Conservation (phyloP, 148 eudicot species). For the Polygonum aviculare region DNA sequence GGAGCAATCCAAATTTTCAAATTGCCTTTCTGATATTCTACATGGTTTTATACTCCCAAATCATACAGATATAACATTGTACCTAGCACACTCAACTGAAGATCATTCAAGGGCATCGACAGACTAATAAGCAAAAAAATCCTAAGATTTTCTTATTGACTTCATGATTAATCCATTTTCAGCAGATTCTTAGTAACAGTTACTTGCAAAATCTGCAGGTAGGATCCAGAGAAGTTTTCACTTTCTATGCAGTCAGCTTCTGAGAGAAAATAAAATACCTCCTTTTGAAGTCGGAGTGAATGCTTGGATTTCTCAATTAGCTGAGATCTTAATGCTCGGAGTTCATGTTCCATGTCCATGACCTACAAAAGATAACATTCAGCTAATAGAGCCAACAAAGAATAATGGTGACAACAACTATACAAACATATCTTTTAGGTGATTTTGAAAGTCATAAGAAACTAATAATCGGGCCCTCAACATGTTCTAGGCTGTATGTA, state of each 20-base stretch:
- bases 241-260: background rate
- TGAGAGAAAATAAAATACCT: conserved; percentile 39
- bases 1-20: no score
- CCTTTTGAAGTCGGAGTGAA: no score
- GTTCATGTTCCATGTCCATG: conserved; percentile 99
- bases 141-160: background rate
- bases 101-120: background rate
- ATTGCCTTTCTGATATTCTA: no score
- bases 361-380: conserved; percentile 42
- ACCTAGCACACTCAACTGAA: background rate
- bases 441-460: background rate
- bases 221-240: background rate
- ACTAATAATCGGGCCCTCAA: background rate
- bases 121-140: background rate
- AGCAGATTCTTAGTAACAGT: background rate
- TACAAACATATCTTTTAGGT: background rate
- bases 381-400: background rate
- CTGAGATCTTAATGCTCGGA: conserved; percentile 79
- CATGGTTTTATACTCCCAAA: no score
- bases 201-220: background rate
- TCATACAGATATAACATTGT: background rate
- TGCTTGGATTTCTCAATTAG: conserved; percentile 83
- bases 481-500: background rate
- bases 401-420: no score
- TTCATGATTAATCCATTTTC: background rate